phyloP scores from a whole-genome alignment of 352 stramenopile genomes.

The Aphanomyces invadans region DNA sequence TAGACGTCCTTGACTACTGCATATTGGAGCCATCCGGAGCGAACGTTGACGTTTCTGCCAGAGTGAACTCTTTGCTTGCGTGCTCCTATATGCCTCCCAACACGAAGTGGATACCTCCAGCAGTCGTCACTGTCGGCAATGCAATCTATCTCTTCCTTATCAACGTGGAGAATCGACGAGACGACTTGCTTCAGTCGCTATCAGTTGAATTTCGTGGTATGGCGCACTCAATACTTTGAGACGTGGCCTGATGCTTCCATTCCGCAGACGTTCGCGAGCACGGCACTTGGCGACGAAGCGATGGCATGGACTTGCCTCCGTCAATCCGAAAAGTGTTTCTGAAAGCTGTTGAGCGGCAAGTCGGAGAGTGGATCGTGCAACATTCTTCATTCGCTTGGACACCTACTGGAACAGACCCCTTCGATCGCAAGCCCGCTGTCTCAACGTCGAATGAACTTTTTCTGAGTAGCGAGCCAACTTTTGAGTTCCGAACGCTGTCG shows the following conservation, averaged over 20 bases:
- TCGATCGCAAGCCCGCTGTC: not conserved
- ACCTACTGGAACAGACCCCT: not conserved
- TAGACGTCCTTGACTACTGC: not conserved
- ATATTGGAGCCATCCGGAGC: not conserved
- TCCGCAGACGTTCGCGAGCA: not conserved
- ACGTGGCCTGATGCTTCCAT: not conserved
- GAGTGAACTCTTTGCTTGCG: not conserved
- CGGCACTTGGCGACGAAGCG: not conserved
- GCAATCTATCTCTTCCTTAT: slow-evolving; percentile 1
- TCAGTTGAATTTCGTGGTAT: not conserved
- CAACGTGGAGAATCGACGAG: not conserved
- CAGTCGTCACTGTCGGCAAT: not conserved
- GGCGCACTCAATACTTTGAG: not conserved
- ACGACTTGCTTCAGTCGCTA: not conserved
- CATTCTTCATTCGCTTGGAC: not conserved
- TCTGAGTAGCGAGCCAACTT: not conserved
- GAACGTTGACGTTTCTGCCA: not conserved
- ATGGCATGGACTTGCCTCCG: not conserved
- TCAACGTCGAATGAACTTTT: slow-evolving; percentile 1
- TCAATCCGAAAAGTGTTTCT: not conserved
- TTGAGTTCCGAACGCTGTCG: slow-evolving; percentile 21
- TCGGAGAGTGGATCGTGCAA: slow-evolving; percentile 9
- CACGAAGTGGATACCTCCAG: not conserved
- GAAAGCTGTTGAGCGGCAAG: slow-evolving; percentile 1
- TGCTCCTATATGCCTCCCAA: not conserved